Evolutionary conservation across 306 rosid species (phyloP).

Genomic region (Vachellia pachyceras): DNA sequence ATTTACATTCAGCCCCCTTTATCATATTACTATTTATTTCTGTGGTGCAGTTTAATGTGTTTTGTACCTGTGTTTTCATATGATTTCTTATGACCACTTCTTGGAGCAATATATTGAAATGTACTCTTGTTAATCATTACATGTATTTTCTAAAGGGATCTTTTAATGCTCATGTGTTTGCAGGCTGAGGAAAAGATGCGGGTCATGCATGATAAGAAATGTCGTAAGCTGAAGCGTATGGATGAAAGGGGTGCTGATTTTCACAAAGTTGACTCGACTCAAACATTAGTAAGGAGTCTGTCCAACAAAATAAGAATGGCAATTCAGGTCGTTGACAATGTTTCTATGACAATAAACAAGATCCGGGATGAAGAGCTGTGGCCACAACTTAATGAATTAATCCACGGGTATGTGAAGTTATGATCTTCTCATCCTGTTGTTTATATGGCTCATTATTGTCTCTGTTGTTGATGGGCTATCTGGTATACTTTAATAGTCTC

Average conservation of each 20-base stretch:
- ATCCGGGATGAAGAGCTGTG: slow-evolving; percentile 94
- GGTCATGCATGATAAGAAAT: slow-evolving; percentile 76
- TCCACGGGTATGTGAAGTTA: slow-evolving; percentile 55
- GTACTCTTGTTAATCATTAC: slow-evolving; percentile 11
- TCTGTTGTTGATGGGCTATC: not conserved
- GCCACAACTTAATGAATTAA: slow-evolving; percentile 86
- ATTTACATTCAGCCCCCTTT: not conserved
- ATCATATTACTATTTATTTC: not conserved
- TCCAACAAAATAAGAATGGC: slow-evolving; percentile 94
- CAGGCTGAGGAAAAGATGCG: slow-evolving; percentile 99
- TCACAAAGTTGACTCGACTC: slow-evolving; percentile 76
- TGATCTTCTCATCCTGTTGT: not conserved
- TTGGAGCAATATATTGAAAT: slow-evolving; percentile 14
- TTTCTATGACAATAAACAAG: slow-evolving; percentile 85
- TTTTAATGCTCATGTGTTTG: slow-evolving; percentile 33
- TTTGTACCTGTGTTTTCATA: not conserved
- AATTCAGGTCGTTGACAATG: slow-evolving; percentile 89
- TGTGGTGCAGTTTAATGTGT: not conserved
- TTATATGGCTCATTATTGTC: not conserved
- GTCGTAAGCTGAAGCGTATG: slow-evolving; percentile 75
- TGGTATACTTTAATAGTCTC: slow-evolving; percentile 5
- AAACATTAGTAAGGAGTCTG: slow-evolving; percentile 62
- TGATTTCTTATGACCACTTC: not conserved
- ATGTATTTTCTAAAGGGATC: slow-evolving; percentile 10
- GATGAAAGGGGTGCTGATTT: slow-evolving; percentile 87